Conservation (phyloP, 371 early-diverging fungal species). For the Dichotomocladium elegans region DNA sequence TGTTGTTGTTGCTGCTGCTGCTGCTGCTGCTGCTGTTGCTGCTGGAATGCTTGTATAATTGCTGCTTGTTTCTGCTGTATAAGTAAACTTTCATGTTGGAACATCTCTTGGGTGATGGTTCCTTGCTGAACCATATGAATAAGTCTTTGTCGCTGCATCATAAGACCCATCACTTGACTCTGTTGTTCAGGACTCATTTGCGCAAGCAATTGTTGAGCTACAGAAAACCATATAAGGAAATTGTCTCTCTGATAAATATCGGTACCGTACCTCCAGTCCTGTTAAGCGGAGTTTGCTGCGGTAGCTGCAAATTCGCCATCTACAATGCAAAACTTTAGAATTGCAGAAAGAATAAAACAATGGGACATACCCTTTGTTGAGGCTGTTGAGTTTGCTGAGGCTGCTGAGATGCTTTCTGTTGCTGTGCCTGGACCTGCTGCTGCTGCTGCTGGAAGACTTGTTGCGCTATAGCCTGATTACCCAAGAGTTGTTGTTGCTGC, state of each 20-base stretch:
- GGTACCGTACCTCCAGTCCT: too few species aligned
- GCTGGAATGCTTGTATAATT: conserved; percentile 16
- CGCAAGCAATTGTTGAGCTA: conserved; percentile 23
- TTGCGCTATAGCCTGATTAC: conserved; percentile 2
- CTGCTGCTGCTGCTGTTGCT: conserved; percentile 34
- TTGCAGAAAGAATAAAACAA: neutral
- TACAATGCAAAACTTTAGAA: neutral
- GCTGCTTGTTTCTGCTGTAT: conserved; percentile 26
- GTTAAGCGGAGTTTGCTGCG: too few species aligned
- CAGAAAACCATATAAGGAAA: neutral
- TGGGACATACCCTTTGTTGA: conserved; percentile 14
- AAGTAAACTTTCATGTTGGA: conserved; percentile 19
- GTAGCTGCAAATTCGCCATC: neutral
- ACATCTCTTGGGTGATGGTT: conserved; percentile 24
- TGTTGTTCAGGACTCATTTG: conserved; percentile 41
- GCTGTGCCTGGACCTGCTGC: neutral
- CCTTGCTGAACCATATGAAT: conserved; percentile 14
- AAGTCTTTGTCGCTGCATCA: conserved; percentile 39
- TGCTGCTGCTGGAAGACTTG: conserved; percentile 11
- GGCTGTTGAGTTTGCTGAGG: conserved; percentile 11
- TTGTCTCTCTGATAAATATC: too few species aligned
- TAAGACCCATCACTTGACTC: conserved; percentile 29
- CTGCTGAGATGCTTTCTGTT: conserved; percentile 5
- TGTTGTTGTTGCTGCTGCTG: conserved; percentile 11
- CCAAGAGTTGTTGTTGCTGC: conserved; percentile 7